Conservation (phyloP, 2,329 filamentous ascomycete genomes). For the Beauveria varroae region DNA sequence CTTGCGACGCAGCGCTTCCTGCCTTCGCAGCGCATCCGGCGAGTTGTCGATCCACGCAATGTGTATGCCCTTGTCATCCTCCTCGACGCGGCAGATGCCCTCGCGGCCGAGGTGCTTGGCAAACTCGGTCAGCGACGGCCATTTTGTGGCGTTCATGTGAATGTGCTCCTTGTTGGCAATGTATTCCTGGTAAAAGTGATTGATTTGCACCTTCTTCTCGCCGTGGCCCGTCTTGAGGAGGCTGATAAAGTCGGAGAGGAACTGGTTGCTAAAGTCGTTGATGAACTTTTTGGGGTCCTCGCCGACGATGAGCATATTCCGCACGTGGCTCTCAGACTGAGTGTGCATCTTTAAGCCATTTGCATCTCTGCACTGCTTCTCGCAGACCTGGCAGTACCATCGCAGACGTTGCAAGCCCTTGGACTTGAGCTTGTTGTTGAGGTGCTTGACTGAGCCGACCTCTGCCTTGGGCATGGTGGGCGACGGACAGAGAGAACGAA, state of each 20-base stretch:
- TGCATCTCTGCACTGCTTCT: constrained; percentile 60
- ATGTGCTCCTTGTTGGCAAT: constrained; percentile 82
- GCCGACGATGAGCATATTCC: constrained; percentile 81
- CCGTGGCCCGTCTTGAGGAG: constrained; percentile 78
- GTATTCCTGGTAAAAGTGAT: constrained; percentile 92
- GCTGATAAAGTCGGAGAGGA: constrained; percentile 70
- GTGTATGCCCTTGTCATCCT: constrained; percentile 76
- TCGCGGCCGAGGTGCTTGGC: constrained; percentile 80
- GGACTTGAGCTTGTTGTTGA: constrained; percentile 85
- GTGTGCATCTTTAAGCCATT: constrained; percentile 91
- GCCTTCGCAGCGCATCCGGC: constrained; percentile 71
- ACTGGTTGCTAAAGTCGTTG: constrained; percentile 73
- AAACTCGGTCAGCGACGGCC: constrained; percentile 83
- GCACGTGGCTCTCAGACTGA: constrained; percentile 75
- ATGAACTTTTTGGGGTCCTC: constrained; percentile 82
- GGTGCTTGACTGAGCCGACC: constrained; percentile 81
- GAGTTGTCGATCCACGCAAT: constrained; percentile 90
- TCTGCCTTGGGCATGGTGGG: constrained; percentile 83
- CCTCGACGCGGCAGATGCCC: constrained; percentile 83
- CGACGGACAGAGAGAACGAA: neutral
- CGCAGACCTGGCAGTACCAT: constrained; percentile 86
- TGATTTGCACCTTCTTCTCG: constrained; percentile 82
- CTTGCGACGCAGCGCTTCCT: constrained; percentile 74
- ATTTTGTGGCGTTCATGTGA: constrained; percentile 91
- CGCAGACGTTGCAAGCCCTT: constrained; percentile 71